Base-by-base conservation (phyloP, 805 yeast species). In the Candida dajiaensis region DNA sequence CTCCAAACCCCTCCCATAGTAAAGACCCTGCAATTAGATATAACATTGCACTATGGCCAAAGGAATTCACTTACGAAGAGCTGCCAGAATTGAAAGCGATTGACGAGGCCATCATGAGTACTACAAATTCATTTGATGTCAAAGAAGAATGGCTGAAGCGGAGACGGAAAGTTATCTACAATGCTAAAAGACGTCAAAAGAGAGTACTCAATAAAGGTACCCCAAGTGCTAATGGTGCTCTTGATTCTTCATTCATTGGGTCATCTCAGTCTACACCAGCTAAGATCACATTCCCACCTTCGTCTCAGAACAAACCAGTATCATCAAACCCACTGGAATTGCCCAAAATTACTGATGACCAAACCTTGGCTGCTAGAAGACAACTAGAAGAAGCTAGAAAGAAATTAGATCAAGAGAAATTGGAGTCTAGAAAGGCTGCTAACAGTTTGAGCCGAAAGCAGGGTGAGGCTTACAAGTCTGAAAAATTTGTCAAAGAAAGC, bases 151-250 rank as follows among this genome's bases (percentile, higher is more conserved):
- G 45, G 10, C 31, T 41, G 11, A 19, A 41, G 10, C 41, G 38
- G 7, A 47, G 45, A n/a, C 45, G 40, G 21, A 47, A 45, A 18
- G 7, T 47, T 2, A 13, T 51, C 3, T 40, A 42, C 8, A 51
- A 49, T 38, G 51, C 53, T 2, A 50, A 25, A 31, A 35, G 48
- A 22, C 50, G 53, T 43, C 11, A n/a, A 6, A 31, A 21, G 7
- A 46, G 51, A 39, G 10, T 11, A 11, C n/a, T 19, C 3, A 12
- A 10, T 12, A 33, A 33, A 6, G 20, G 12, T 33, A 12, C 13
- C 11, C 11, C 11, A 33, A 16, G 36, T 33, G 20, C 10, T 33
- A 33, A n/a, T 8, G 11, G 6, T 33, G 16, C 20, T 16, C 20
- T 12, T 31, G 35, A 16, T 16, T 31, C 35, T 31, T 31, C 35